Percentiles rank a stretch among this genome's conserved stretches.
Conservation (phyloP, 1,139 yeast species). For the Lodderomyces beijingensis region DNA sequence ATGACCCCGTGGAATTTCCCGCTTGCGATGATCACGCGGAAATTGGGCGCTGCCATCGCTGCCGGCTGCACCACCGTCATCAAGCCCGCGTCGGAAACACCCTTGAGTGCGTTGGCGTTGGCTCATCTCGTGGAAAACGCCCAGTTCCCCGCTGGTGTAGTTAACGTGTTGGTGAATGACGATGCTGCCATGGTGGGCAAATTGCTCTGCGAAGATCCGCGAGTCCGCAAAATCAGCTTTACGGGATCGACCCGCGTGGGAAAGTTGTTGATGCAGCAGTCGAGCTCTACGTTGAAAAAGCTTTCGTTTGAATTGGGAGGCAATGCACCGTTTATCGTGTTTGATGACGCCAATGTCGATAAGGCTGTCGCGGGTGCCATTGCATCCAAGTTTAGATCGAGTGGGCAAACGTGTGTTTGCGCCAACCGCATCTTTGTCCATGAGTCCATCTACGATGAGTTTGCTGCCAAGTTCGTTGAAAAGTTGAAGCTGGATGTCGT, state of each 20-base stretch:
- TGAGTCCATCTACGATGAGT: constrained; percentile 62
- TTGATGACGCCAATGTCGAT: constrained; percentile 77
- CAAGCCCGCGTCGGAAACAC: constrained; percentile 90
- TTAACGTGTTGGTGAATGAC: constrained; percentile 64
- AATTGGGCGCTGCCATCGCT: constrained; percentile 87
- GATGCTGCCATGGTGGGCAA: constrained; percentile 62
- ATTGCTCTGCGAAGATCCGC: constrained; percentile 63
- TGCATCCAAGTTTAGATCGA: constrained; percentile 57
- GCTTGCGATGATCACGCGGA: constrained; percentile 88
- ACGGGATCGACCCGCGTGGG: constrained; percentile 91
- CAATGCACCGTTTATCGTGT: constrained; percentile 87
- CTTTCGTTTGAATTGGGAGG: constrained; percentile 89
- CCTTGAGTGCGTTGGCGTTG: constrained; percentile 78
- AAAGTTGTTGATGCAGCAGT: constrained; percentile 70
- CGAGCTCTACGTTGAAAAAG: constrained; percentile 75
- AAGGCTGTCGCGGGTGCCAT: constrained; percentile 72
- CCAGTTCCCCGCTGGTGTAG: constrained; percentile 82
- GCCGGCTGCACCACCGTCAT: constrained; percentile 90
- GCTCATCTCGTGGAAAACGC: constrained; percentile 71
- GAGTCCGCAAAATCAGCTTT: constrained; percentile 73
- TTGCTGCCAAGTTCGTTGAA: constrained; percentile 36
- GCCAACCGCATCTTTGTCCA: constrained; percentile 81
- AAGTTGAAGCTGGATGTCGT: constrained; percentile 48
- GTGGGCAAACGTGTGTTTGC: constrained; percentile 90
- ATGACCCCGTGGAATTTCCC: constrained; percentile 98